Conservation (phyloP, 495 filamentous ascomycete species). For the Aspergillus mulundensis region DNA sequence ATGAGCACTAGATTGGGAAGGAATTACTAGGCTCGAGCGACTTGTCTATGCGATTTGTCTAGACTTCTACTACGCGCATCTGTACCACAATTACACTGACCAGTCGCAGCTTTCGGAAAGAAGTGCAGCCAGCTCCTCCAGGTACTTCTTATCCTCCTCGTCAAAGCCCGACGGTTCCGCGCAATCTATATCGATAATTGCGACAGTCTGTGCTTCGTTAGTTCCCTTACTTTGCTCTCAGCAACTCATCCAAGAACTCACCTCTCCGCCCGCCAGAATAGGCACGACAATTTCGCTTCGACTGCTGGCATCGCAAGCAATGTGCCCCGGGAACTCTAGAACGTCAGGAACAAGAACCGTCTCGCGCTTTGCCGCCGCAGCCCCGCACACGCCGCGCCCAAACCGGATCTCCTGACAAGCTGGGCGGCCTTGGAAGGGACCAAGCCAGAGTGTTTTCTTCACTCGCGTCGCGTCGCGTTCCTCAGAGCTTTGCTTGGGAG, state of each 20-base stretch:
- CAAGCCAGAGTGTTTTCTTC: slow-evolving; percentile 60
- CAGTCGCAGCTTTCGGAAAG: slow-evolving; percentile 70
- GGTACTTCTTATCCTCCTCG: slow-evolving; percentile 60
- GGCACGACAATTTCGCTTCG: slow-evolving; percentile 91
- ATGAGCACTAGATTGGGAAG: too few relatives aligned
- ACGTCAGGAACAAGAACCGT: slow-evolving; percentile 78
- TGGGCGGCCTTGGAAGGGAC: slow-evolving; percentile 84
- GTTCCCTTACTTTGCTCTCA: slow-evolving; percentile 45
- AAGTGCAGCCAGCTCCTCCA: slow-evolving; percentile 67
- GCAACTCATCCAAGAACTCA: slow-evolving; percentile 38
- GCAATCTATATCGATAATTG: slow-evolving; percentile 88
- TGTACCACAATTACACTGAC: slow-evolving; percentile 29
- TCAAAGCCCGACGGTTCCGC: slow-evolving; percentile 68
- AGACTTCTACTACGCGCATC: too few relatives aligned
- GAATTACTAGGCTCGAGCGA: too few relatives aligned
- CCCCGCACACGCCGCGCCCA: slow-evolving; percentile 77
- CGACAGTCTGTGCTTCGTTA: slow-evolving; percentile 55
- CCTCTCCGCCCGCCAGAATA: slow-evolving; percentile 57
- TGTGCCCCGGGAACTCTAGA: slow-evolving; percentile 75
- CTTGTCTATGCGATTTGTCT: too few relatives aligned
- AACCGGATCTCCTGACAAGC: slow-evolving; percentile 84
- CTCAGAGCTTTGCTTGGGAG: slow-evolving; percentile 23
- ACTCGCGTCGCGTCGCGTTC: slow-evolving; percentile 20
- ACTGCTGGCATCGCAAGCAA: slow-evolving; percentile 80
- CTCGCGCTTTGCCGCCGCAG: slow-evolving; percentile 58